Conservation (phyloP, 2,329 filamentous ascomycete genomes). For the Epichloe baconii region DNA sequence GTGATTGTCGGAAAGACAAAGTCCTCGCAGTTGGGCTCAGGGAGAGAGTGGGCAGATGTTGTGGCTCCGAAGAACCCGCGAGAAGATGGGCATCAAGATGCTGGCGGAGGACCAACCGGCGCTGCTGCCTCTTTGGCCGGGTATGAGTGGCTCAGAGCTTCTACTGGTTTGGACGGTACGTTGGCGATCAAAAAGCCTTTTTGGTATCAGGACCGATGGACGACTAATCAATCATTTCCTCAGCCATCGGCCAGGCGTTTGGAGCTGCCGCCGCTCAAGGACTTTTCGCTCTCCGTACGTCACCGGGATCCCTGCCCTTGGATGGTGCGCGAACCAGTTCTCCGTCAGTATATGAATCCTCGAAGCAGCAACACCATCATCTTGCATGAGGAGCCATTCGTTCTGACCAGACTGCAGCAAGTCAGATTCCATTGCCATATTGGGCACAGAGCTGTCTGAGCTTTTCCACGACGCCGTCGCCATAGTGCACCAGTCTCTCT, state of each 20-base stretch:
- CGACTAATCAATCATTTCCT: not conserved
- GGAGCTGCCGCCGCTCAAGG: constrained; percentile 14
- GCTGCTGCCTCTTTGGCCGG: constrained; percentile 23
- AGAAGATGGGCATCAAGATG: constrained; percentile 32
- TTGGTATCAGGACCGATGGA: too few relatives aligned
- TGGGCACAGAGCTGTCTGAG: constrained; percentile 14
- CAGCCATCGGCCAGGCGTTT: constrained; percentile 11
- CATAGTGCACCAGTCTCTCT: constrained; percentile 6
- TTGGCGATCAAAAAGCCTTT: too few relatives aligned
- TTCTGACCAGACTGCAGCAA: constrained; percentile 4
- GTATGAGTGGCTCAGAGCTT: constrained; percentile 29
- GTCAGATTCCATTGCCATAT: constrained; percentile 12
- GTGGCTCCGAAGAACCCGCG: constrained; percentile 30
- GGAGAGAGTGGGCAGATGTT: constrained; percentile 29
- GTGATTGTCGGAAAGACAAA: constrained; percentile 41
- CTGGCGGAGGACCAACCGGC: constrained; percentile 24
- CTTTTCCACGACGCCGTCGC: constrained; percentile 11
- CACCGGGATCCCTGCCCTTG: constrained; percentile 7
- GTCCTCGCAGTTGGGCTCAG: constrained; percentile 31
- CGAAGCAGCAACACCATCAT: too few relatives aligned
- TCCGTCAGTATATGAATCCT: constrained; percentile 8
- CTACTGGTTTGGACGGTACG: constrained; percentile 25
- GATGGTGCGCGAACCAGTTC: constrained; percentile 9
- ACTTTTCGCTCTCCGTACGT: constrained; percentile 19
- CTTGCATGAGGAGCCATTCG: not conserved